Evolutionary conservation across 768 basidiomycete genomes (phyloP).

Genomic region (Tricholoma hemisulphureum): DNA sequence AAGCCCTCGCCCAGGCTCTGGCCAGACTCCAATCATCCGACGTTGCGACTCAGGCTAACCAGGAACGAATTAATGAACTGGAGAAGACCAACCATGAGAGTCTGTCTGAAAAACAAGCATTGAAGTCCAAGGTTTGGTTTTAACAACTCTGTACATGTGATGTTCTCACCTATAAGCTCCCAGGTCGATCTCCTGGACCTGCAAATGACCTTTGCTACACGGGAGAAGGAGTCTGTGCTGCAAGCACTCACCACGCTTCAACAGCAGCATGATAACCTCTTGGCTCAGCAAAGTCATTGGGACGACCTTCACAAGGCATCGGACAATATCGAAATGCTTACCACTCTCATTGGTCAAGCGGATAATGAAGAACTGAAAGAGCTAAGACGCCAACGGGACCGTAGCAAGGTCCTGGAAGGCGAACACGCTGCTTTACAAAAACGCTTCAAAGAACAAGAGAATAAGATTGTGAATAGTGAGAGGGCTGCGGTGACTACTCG

Average conservation of each 20-base stretch:
- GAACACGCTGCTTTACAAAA: constrained; percentile 69
- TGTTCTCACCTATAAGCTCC: constrained; percentile 11
- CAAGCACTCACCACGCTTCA: constrained; percentile 53
- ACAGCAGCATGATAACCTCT: constrained; percentile 57
- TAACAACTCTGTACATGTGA: background rate
- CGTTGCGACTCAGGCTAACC: constrained; percentile 56
- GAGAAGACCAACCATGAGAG: constrained; percentile 62
- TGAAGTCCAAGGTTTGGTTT: constrained; percentile 62
- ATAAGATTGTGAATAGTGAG: constrained; percentile 58
- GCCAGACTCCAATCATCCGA: constrained; percentile 73
- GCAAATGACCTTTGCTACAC: constrained; percentile 51
- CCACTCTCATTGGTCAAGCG: constrained; percentile 56
- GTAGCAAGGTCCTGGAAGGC: constrained; percentile 59
- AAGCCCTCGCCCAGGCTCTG: constrained; percentile 70
- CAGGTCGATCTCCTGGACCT: constrained; percentile 65
- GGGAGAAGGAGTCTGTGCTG: constrained; percentile 59
- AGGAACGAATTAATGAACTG: constrained; percentile 58
- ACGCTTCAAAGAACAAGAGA: constrained; percentile 71
- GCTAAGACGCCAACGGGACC: constrained; percentile 63
- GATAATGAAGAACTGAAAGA: constrained; percentile 76
- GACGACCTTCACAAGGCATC: constrained; percentile 68
- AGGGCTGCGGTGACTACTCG: constrained; percentile 54
- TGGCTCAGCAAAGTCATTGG: constrained; percentile 72
- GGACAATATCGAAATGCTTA: constrained; percentile 71
- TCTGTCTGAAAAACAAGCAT: constrained; percentile 49